Evolutionary conservation across 2,329 filamentous ascomycete species (phyloP).

Genomic region (Cytospora leucostoma): DNA sequence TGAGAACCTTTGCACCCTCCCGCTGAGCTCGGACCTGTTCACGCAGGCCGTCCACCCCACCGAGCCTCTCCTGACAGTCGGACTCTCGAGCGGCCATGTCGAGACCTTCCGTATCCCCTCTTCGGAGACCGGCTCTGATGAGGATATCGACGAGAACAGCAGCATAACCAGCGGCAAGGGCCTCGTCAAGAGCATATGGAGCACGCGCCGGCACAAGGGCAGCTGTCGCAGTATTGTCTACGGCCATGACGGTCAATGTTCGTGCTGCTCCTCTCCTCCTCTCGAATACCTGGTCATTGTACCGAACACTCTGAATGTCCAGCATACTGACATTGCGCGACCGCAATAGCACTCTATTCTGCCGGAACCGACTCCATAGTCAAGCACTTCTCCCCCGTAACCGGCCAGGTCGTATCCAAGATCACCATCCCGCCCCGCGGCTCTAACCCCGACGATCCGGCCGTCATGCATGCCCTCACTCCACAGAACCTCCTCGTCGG

Average conservation of each 20-base stretch:
- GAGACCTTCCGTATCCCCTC: conserved; percentile 75
- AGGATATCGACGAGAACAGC: conserved; percentile 51
- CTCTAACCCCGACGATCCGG: conserved; percentile 67
- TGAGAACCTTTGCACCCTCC: conserved; percentile 88
- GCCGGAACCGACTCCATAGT: conserved; percentile 60
- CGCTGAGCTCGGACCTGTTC: conserved; percentile 84
- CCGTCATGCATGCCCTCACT: conserved; percentile 79
- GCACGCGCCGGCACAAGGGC: conserved; percentile 86
- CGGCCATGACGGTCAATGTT: conserved; percentile 72
- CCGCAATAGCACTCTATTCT: conserved; percentile 58
- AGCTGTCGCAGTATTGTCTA: conserved; percentile 85
- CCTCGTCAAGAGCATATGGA: conserved; percentile 81
- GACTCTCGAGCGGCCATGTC: conserved; percentile 82
- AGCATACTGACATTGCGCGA: background rate
- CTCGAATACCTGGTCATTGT: background rate
- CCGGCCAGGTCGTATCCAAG: conserved; percentile 76
- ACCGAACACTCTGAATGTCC: background rate
- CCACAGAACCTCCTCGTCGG: conserved; percentile 86
- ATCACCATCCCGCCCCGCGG: conserved; percentile 67
- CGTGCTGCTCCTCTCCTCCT: conserved; percentile 32
- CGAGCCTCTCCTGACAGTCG: conserved; percentile 82
- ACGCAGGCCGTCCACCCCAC: conserved; percentile 82
- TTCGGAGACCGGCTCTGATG: conserved; percentile 50
- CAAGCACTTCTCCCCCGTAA: conserved; percentile 55
- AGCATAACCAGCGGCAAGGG: conserved; percentile 65